Percentiles rank a stretch among this genome's conserved stretches.
These are phyloP conservation scores for Diaporthe batatas DNA, from an alignment of 2,329 filamentous ascomycete species.

Conservation along the genomic window DNA sequence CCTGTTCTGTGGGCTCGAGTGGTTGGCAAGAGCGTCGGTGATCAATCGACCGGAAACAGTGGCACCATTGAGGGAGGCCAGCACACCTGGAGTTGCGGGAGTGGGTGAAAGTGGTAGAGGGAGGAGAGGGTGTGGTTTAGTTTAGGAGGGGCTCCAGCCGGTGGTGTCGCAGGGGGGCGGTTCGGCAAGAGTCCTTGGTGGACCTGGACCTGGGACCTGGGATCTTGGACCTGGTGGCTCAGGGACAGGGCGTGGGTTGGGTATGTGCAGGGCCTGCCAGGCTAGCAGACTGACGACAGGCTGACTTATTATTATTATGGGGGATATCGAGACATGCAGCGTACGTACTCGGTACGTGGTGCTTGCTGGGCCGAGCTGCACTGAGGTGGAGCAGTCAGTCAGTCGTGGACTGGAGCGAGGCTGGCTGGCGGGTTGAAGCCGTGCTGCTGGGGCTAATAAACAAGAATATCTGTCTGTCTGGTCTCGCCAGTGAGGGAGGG, in stretches of 20 bases:
- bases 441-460: neutral
- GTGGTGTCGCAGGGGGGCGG: slow-evolving; percentile 28
- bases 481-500: no score
- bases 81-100: slow-evolving; percentile 25
- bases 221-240: slow-evolving; percentile 15
- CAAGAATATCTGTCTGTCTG: neutral
- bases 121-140: slow-evolving; percentile 4
- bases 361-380: slow-evolving; percentile 9
- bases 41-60: slow-evolving; percentile 26
- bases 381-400: no score
- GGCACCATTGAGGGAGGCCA: slow-evolving; percentile 29
- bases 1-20: slow-evolving; percentile 20
- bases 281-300: neutral
- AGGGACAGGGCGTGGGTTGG: slow-evolving; percentile 26
- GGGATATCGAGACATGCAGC: slow-evolving; percentile 31
- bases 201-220: slow-evolving; percentile 21
- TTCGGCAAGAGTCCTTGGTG: slow-evolving; percentile 29
- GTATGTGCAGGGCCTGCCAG: neutral
- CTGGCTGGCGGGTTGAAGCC: neutral
- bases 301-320: neutral
- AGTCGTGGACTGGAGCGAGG: no score
- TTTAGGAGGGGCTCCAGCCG: slow-evolving; percentile 26
- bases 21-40: slow-evolving; percentile 17
- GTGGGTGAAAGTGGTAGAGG: slow-evolving; percentile 8
- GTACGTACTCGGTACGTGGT: neutral